A percentile compares a stretch with the other conserved stretches of the same genome.
Conservation (phyloP, 1,139 yeast genomes). For the Pichia sp. region DNA sequence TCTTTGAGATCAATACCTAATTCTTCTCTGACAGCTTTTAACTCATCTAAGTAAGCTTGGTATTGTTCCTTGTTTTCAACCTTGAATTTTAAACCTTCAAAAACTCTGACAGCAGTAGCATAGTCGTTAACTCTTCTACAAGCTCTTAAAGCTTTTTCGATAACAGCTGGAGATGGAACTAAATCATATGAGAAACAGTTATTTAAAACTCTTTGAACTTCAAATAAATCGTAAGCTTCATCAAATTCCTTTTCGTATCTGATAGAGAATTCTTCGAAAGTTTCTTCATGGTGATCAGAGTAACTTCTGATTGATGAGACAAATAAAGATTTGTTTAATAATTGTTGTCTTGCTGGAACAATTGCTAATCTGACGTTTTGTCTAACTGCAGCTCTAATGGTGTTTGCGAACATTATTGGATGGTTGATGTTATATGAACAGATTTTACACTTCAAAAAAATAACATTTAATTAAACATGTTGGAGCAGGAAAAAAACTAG, state of each 20-base stretch:
- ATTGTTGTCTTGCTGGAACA: conserved; percentile 29
- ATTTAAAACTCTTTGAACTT: conserved; percentile 91
- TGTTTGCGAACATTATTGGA: conserved; percentile 36
- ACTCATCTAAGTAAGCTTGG: conserved; percentile 91
- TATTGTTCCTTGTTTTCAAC: conserved; percentile 92
- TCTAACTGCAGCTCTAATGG: conserved; percentile 51
- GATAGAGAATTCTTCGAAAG: conserved; percentile 90
- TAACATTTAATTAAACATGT: not conserved
- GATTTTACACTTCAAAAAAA: too few relatives aligned
- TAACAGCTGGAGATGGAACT: conserved; percentile 95
- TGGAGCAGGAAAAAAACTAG: not conserved
- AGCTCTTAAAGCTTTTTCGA: conserved; percentile 94
- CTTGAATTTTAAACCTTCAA: conserved; percentile 90
- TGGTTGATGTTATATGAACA: not conserved
- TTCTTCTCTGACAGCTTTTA: conserved; percentile 85
- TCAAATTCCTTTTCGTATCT: conserved; percentile 96
- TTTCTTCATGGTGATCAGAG: conserved; percentile 81
- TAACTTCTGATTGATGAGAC: conserved; percentile 46
- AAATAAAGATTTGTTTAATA: conserved; percentile 21
- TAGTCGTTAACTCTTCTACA: conserved; percentile 98
- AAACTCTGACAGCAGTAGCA: conserved; percentile 97
- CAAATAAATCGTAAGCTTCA: conserved; percentile 95
- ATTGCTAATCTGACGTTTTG: conserved; percentile 29
- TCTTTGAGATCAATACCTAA: conserved; percentile 93
- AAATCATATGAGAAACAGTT: conserved; percentile 97